Evolutionary conservation across 2,329 filamentous ascomycete species (phyloP).

Genomic region (Endoconidiophora polonica): DNA sequence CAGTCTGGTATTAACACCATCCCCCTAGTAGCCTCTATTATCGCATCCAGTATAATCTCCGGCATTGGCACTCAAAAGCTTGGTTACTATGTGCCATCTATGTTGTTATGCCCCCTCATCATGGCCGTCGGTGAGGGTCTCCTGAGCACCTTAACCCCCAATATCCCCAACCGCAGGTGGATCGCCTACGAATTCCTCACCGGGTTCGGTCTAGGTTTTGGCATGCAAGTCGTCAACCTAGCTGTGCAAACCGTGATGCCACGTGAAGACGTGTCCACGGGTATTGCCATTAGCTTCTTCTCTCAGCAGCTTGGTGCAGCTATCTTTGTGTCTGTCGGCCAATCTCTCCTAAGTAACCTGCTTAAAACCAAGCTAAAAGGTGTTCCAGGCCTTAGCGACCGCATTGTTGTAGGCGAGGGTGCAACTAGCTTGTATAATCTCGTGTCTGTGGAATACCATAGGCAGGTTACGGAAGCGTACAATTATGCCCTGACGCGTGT

Average conservation of each 20-base stretch:
- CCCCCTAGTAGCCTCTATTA: conserved; percentile 38
- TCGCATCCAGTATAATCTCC: conserved; percentile 32
- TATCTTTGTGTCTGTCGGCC: conserved; percentile 39
- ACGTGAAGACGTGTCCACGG: conserved; percentile 35
- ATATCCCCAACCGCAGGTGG: conserved; percentile 31
- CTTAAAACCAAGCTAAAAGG: conserved; percentile 24
- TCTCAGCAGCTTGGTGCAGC: conserved; percentile 42
- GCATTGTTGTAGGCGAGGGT: conserved; percentile 30
- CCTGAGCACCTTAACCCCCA: conserved; percentile 35
- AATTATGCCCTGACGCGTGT: conserved; percentile 45
- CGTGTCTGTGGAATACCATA: conserved; percentile 33
- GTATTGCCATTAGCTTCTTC: conserved; percentile 40
- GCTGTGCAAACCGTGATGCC: conserved; percentile 38
- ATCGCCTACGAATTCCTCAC: conserved; percentile 42
- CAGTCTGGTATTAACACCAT: conserved; percentile 41
- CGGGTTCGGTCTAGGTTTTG: conserved; percentile 41
- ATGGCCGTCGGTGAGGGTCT: conserved; percentile 38
- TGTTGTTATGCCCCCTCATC: conserved; percentile 33
- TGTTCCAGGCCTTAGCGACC: conserved; percentile 28
- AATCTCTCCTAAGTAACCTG: conserved; percentile 34
- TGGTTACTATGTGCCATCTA: conserved; percentile 43
- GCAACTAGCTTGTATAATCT: conserved; percentile 42
- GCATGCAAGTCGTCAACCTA: conserved; percentile 40
- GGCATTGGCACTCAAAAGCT: conserved; percentile 33
- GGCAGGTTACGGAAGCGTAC: conserved; percentile 43